Conservation (phyloP, 371 early-diverging fungal genomes). For the Dinochytrium kinnereticum region DNA sequence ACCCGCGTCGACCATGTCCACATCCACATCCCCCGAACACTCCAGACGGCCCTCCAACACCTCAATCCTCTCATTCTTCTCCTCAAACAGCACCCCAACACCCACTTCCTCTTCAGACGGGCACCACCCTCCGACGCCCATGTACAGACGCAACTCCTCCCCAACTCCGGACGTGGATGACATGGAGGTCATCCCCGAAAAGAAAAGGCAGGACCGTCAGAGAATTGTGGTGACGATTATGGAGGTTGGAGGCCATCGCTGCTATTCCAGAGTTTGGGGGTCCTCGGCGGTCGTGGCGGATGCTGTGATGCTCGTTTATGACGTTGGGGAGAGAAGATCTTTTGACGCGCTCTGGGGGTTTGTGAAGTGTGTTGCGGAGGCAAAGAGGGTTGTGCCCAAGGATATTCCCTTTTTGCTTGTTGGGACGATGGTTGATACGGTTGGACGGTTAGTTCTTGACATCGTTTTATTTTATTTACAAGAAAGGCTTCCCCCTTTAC, state of each 20-base stretch:
- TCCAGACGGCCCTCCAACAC: not conserved
- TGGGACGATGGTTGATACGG: constrained; percentile 51
- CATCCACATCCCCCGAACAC: no score
- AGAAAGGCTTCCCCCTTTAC: not conserved
- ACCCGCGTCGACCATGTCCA: not conserved
- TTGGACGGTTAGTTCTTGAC: constrained; percentile 9
- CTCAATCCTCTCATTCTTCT: constrained; percentile 4
- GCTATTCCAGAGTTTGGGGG: constrained; percentile 33
- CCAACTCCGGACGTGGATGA: no score
- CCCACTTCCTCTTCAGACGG: not conserved
- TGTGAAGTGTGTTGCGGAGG: constrained; percentile 36
- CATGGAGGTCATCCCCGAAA: no score
- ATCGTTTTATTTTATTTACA: not conserved
- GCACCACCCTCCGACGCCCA: not conserved
- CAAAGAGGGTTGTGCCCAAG: constrained; percentile 31
- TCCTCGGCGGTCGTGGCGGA: constrained; percentile 42
- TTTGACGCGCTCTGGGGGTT: constrained; percentile 40
- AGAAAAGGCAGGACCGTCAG: constrained; percentile 29
- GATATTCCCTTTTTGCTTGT: constrained; percentile 41
- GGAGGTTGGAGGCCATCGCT: constrained; percentile 46
- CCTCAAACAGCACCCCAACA: not conserved
- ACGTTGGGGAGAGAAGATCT: constrained; percentile 37
- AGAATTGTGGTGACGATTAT: constrained; percentile 39
- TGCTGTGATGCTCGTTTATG: constrained; percentile 49
- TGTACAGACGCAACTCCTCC: no score